These are phyloP conservation scores for Spathaspora passalidarum DNA, from an alignment of 805 yeast genomes.

Conservation along the genomic window DNA sequence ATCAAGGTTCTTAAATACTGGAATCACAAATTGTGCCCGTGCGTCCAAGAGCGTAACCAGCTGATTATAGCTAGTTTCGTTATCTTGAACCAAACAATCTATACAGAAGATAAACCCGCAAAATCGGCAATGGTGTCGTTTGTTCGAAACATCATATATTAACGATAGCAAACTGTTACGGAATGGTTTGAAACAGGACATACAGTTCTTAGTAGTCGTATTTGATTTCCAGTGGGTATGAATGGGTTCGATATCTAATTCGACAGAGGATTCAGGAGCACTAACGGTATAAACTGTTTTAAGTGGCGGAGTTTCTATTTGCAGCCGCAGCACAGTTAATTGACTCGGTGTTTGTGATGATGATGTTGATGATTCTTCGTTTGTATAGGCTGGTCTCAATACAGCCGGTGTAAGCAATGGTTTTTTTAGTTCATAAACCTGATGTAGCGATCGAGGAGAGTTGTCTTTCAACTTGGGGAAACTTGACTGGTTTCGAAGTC, in stretches of 20 bases:
- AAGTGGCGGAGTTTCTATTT: background rate
- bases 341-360: background rate
- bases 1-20: slow-evolving; percentile 25
- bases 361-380: background rate
- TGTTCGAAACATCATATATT: slow-evolving; percentile 2
- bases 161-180: slow-evolving; percentile 6
- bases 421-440: slow-evolving; percentile 46
- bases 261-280: background rate
- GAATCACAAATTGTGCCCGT: slow-evolving; percentile 33
- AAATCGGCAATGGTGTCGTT: slow-evolving; percentile 48
- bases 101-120: slow-evolving; percentile 49
- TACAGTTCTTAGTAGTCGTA: slow-evolving; percentile 37
- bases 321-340: background rate
- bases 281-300: slow-evolving; percentile 1
- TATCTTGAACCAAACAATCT: slow-evolving; percentile 5
- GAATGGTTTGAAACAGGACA: slow-evolving; percentile 37
- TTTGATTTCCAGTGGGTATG: slow-evolving; percentile 54
- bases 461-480: slow-evolving; percentile 1
- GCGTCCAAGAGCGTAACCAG: slow-evolving; percentile 18
- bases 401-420: slow-evolving; percentile 54
- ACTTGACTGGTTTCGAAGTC: slow-evolving; percentile 4
- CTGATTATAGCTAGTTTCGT: background rate
- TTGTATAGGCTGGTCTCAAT: slow-evolving; percentile 33
- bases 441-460: slow-evolving; percentile 14
- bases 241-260: slow-evolving; percentile 39